phyloP scores from a whole-genome alignment of 306 rosid genomes.

The Lathyrus aphaca region DNA sequence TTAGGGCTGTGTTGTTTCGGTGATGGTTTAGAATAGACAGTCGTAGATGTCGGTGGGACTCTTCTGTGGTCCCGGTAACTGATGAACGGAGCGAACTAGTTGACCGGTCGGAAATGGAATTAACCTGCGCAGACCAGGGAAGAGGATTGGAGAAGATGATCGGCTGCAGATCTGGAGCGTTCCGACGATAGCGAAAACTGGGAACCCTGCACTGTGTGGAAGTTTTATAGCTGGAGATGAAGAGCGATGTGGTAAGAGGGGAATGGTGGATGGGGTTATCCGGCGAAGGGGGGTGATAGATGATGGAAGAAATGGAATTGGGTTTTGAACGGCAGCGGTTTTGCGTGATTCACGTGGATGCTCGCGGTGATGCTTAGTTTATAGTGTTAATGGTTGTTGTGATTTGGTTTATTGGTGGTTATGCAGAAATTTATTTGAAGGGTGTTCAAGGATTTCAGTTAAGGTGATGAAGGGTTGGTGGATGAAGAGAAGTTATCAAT shows the following conservation, averaged over 20 bases:
- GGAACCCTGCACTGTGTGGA: not conserved
- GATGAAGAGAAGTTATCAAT: too few relatives aligned
- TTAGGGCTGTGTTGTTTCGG: too few relatives aligned
- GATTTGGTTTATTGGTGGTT: too few relatives aligned
- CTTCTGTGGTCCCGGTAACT: not conserved
- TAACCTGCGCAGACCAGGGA: not conserved
- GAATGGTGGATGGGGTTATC: not conserved
- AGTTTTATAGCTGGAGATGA: not conserved
- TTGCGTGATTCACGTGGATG: too few relatives aligned
- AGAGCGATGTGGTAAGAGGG: not conserved
- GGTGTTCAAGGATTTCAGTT: too few relatives aligned
- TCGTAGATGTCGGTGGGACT: not conserved
- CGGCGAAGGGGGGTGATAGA: not conserved
- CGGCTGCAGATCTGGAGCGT: not conserved
- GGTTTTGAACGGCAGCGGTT: too few relatives aligned
- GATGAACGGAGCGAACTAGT: not conserved
- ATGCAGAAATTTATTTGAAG: too few relatives aligned
- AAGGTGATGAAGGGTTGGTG: too few relatives aligned
- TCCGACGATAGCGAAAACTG: not conserved
- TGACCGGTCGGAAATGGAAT: not conserved
- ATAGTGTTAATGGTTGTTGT: too few relatives aligned
- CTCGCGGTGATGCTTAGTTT: too few relatives aligned
- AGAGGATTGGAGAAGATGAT: not conserved
- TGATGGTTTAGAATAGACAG: not conserved
- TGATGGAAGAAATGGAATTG: not conserved